Evolutionary conservation across 129 eudicot genomes (phyloP), one percentile per base, ranked within the genome.

Genomic region (Ambrosia artemisiifolia): DNA sequence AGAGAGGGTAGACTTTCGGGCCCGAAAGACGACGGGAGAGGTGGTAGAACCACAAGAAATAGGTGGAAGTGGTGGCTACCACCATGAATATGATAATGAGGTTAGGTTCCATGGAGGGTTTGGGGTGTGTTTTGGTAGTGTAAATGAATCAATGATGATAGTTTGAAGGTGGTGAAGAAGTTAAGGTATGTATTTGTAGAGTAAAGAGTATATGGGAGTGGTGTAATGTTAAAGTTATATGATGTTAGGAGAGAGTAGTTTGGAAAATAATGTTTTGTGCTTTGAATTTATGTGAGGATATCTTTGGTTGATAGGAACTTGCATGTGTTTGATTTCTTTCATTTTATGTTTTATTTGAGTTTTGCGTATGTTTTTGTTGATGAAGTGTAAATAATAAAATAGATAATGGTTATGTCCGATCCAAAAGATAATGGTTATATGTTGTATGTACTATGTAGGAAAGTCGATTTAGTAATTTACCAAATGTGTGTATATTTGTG

Each of bases 1-100:
- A 74, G 4, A 90, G 11, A 0, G 96, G 96, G 76, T 79, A 85
- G 60, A 82, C 83, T 28, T 78, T 79, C 0, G 96, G 96, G 42
- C 96, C 96, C 9, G 77, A 62, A 11, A 90, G 85, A 24, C 74
- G 70, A 14, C 77, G 65, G 10, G 88, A 56, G 9, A 90, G 81
- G 78, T 83, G 84, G n/a, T 56, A 80, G 60, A 90, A 90, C 96
- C 96, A 90, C 0, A 90, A 61, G 51, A 87, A 71, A 55, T 90
- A 90, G 18, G 88, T 86, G 5, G 88, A 55, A 4, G 85, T 34
- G 66, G 88, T 78, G 42, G 94, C 87, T n/a, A 73, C 71, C 42
- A 80, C 74, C 53, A 53, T 57, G 72, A 82, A 80, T 16, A 78
- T 72, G 78, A 82, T 69, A 3, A 84, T 32, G 54, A 69, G 79